Evolutionary conservation across 1,284 basidiomycete genomes (phyloP).

Genomic region (Pseudozyma flocculosa): DNA sequence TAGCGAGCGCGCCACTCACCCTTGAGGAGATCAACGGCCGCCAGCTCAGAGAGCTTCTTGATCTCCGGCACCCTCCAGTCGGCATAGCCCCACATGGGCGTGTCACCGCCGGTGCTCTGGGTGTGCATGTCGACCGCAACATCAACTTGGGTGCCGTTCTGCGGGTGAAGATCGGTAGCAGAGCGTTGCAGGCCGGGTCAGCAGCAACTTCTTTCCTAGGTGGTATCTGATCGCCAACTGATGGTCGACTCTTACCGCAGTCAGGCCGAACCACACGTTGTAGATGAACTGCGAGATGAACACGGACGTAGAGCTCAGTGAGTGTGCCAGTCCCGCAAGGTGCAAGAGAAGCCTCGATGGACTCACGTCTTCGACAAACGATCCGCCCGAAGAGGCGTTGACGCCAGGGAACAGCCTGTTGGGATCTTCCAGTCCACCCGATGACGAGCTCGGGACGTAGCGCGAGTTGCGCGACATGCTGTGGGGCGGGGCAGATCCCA

Average conservation of each 20-base stretch:
- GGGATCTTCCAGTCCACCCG: neutral
- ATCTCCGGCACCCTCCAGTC: neutral
- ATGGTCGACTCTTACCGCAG: no score
- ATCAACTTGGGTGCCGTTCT: neutral
- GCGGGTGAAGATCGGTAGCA: no score
- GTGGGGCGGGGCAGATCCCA: no score
- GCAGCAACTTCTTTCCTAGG: no score
- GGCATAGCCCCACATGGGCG: neutral
- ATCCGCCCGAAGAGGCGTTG: neutral
- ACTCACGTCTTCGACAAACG: neutral
- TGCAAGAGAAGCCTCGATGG: no score
- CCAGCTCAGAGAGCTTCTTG: neutral
- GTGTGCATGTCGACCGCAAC: constrained; percentile 1
- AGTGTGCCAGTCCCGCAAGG: no score
- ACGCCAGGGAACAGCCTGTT: neutral
- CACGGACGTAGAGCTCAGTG: no score
- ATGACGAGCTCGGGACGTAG: neutral
- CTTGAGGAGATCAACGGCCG: neutral
- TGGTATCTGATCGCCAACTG: no score
- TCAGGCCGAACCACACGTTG: constrained; percentile 1
- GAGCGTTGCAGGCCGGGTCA: no score
- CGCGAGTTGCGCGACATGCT: neutral
- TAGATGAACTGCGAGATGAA: neutral
- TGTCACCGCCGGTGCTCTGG: neutral
- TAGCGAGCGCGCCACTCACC: neutral